Percentiles rank a stretch among this genome's conserved stretches.
These are phyloP conservation scores for Alopecurus myosuroides DNA, from an alignment of 176 grass and related monocot genomes.

Conservation along the genomic window DNA sequence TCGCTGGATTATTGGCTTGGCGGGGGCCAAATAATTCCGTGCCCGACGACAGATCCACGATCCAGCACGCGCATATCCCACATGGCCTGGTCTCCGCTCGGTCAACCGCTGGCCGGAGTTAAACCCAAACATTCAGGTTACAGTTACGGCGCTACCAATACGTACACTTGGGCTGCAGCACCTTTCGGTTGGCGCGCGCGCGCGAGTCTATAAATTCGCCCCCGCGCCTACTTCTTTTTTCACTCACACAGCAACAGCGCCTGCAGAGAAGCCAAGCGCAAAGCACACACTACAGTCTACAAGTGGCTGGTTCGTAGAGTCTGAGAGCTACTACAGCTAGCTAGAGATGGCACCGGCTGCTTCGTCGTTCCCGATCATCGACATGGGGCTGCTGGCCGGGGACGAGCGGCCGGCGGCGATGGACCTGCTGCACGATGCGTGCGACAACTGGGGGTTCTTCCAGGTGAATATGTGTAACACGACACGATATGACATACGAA, in stretches of 20 bases:
- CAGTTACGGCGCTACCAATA: not conserved
- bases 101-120: constrained; percentile 1
- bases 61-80: constrained; percentile 22
- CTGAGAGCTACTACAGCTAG: not conserved
- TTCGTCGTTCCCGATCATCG: constrained; percentile 57
- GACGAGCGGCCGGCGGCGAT: constrained; percentile 46
- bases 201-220: constrained; percentile 27
- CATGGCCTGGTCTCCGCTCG: constrained; percentile 19
- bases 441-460: constrained; percentile 98
- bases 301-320: not conserved
- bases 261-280: not conserved
- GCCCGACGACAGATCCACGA: not conserved
- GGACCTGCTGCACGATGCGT: constrained; percentile 64
- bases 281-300: not conserved
- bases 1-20: not conserved
- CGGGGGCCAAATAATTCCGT: constrained; percentile 1
- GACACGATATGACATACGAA: not conserved
- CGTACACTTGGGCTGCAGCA: not conserved
- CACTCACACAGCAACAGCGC: not conserved
- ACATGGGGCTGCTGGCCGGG: constrained; percentile 64
- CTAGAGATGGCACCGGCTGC: not conserved
- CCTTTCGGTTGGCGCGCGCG: not conserved
- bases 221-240: not conserved
- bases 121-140: not conserved
- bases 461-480: constrained; percentile 31